These are phyloP conservation scores for Keithomyces neogunnii DNA, from an alignment of 2,329 filamentous ascomycete genomes.

Conservation along the genomic window DNA sequence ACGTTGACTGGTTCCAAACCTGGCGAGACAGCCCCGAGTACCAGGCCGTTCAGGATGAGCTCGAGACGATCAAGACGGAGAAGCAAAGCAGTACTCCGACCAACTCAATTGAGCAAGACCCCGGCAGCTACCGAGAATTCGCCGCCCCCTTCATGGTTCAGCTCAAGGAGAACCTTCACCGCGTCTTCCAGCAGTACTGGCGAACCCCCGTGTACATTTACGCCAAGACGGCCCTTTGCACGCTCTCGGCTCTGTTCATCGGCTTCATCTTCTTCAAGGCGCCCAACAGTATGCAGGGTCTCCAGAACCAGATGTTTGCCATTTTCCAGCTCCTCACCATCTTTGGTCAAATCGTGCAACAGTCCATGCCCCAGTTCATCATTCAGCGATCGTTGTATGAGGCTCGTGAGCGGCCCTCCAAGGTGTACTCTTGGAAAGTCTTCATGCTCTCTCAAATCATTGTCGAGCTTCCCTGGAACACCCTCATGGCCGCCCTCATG, in stretches of 20 bases:
- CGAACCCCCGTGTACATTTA: conserved; percentile 84
- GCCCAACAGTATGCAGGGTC: conserved; percentile 62
- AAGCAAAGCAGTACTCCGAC: conserved; percentile 23
- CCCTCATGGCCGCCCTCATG: conserved; percentile 66
- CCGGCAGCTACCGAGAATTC: conserved; percentile 60
- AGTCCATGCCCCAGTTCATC: conserved; percentile 82
- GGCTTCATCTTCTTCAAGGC: conserved; percentile 74
- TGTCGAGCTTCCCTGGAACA: conserved; percentile 81
- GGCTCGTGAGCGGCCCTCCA: conserved; percentile 74
- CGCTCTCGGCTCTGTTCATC: conserved; percentile 62
- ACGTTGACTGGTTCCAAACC: conserved; percentile 56
- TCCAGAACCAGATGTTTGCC: conserved; percentile 80
- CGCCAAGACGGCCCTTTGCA: conserved; percentile 64
- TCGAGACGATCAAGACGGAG: conserved; percentile 45
- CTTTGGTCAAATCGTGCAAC: conserved; percentile 71
- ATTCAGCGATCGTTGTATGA: conserved; percentile 76
- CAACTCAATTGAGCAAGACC: conserved; percentile 23
- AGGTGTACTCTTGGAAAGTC: conserved; percentile 77
- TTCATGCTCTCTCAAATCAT: conserved; percentile 79
- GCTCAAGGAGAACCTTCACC: conserved; percentile 56
- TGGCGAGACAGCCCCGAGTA: conserved; percentile 55
- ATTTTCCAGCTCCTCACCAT: conserved; percentile 79
- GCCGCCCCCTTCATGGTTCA: conserved; percentile 67
- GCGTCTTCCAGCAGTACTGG: conserved; percentile 90
- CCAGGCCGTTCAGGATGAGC: conserved; percentile 44